These are phyloP conservation scores for Chytridium lagenaria DNA, from an alignment of 371 early-diverging fungal species.

Conservation along the genomic window DNA sequence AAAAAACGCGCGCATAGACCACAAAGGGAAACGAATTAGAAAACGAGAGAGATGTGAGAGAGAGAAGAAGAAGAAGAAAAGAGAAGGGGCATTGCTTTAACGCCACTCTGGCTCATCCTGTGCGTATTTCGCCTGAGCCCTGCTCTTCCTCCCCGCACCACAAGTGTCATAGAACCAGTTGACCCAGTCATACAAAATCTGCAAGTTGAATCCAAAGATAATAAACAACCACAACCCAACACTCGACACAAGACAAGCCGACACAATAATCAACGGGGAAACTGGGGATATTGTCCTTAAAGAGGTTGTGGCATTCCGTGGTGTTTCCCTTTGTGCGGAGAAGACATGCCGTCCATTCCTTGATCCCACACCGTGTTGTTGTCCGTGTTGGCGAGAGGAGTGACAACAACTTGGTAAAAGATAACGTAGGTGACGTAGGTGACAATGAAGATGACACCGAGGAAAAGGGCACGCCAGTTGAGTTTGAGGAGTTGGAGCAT, in stretches of 20 bases:
- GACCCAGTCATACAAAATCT: slow-evolving; percentile 23
- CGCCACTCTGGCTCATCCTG: slow-evolving; percentile 22
- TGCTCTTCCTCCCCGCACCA: neutral
- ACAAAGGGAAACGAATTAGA: neutral
- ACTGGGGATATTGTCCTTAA: slow-evolving; percentile 57
- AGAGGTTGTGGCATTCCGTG: slow-evolving; percentile 36
- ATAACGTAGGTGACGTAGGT: slow-evolving; percentile 42
- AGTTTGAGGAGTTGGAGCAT: slow-evolving; percentile 67
- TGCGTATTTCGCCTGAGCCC: neutral
- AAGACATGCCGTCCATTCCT: slow-evolving; percentile 62
- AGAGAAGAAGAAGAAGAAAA: neutral
- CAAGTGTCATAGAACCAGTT: slow-evolving; percentile 15
- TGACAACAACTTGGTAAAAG: slow-evolving; percentile 60
- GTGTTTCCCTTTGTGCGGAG: slow-evolving; percentile 50
- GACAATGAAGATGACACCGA: slow-evolving; percentile 60
- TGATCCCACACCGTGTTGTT: slow-evolving; percentile 31
- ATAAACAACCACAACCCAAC: slow-evolving; percentile 66
- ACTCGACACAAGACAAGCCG: slow-evolving; percentile 63
- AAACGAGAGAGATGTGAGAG: neutral
- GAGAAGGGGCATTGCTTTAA: neutral
- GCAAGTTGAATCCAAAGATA: slow-evolving; percentile 57
- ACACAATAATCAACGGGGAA: slow-evolving; percentile 62
- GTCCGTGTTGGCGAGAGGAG: slow-evolving; percentile 21
- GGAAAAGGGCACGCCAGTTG: slow-evolving; percentile 71
- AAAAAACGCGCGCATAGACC: neutral